These are phyloP conservation scores for Podaxis pistillaris DNA, from an alignment of 768 basidiomycete genomes.

Conservation along the genomic window DNA sequence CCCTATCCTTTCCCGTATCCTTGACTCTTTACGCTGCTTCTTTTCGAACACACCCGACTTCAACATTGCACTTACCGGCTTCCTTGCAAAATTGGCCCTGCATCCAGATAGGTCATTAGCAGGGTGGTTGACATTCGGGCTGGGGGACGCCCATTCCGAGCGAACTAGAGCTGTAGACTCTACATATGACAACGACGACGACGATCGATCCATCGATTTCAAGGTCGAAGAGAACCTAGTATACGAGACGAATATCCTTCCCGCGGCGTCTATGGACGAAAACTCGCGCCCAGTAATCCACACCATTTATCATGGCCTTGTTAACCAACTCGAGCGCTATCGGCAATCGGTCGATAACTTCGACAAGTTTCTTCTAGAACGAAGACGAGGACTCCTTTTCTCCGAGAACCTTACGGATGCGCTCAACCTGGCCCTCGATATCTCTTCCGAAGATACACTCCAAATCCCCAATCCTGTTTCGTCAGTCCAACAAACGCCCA, in stretches of 20 bases:
- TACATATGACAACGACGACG: conserved; percentile 50
- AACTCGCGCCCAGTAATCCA: conserved; percentile 76
- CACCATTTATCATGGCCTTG: conserved; percentile 76
- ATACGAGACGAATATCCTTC: conserved; percentile 54
- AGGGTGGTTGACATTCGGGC: conserved; percentile 82
- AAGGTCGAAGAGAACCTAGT: conserved; percentile 63
- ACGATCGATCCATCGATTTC: conserved; percentile 82
- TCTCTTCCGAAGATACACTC: conserved; percentile 39
- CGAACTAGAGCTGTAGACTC: conserved; percentile 13
- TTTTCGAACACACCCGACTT: conserved; percentile 83
- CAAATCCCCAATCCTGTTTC: conserved; percentile 27
- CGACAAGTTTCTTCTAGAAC: conserved; percentile 80
- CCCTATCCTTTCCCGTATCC: conserved; percentile 65
- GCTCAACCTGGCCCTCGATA: conserved; percentile 67
- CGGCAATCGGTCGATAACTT: conserved; percentile 74
- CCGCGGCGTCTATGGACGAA: conserved; percentile 69
- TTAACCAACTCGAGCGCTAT: conserved; percentile 80
- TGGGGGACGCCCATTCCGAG: conserved; percentile 32
- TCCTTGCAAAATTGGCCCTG: conserved; percentile 75
- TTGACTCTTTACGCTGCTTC: conserved; percentile 74
- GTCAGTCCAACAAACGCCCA: conserved; percentile 26
- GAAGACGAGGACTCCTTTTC: conserved; percentile 86
- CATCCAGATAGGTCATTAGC: conserved; percentile 84
- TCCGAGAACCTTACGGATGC: conserved; percentile 92
- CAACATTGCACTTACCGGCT: conserved; percentile 87